These are phyloP conservation scores for Scheffersomyces illinoinensis DNA, from an alignment of 1,139 yeast genomes.

Conservation along the genomic window DNA sequence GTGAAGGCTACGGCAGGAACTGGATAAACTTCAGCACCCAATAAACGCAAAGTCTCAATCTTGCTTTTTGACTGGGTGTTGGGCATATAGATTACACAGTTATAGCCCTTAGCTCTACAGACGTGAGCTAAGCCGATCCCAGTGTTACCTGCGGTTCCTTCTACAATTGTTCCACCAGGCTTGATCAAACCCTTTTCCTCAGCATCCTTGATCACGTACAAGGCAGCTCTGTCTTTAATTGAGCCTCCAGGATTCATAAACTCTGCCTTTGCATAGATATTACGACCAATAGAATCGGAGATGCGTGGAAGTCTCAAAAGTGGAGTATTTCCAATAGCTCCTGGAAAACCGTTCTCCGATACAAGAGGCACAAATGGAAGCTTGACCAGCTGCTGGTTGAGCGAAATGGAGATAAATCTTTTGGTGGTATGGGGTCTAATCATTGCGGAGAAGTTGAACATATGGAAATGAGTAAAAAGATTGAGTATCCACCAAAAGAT, in stretches of 20 bases:
- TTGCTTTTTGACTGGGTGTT: slow-evolving; percentile 80
- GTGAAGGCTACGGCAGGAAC: slow-evolving; percentile 87
- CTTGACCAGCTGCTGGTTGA: slow-evolving; percentile 17
- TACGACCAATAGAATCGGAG: slow-evolving; percentile 64
- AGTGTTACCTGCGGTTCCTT: slow-evolving; percentile 65
- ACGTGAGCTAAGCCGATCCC: slow-evolving; percentile 91
- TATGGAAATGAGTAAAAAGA: neutral
- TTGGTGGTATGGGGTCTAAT: slow-evolving; percentile 2
- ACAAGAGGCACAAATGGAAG: slow-evolving; percentile 62
- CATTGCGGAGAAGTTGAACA: neutral
- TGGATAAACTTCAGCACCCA: slow-evolving; percentile 86
- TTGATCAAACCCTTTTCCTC: slow-evolving; percentile 65
- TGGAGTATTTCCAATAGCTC: slow-evolving; percentile 89
- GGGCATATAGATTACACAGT: slow-evolving; percentile 87
- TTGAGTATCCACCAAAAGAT: neutral
- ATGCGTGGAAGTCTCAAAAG: slow-evolving; percentile 64
- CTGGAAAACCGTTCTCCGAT: slow-evolving; percentile 63
- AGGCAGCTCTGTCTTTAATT: slow-evolving; percentile 88
- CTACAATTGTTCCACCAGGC: slow-evolving; percentile 63
- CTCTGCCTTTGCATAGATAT: slow-evolving; percentile 87
- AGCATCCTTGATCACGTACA: slow-evolving; percentile 75
- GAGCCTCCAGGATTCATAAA: slow-evolving; percentile 95
- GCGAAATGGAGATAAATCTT: slow-evolving; percentile 22
- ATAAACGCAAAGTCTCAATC: slow-evolving; percentile 65
- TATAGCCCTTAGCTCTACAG: slow-evolving; percentile 79